phyloP scores from a whole-genome alignment of 805 yeast genomes.

The Cyberlindnera mrakii region DNA sequence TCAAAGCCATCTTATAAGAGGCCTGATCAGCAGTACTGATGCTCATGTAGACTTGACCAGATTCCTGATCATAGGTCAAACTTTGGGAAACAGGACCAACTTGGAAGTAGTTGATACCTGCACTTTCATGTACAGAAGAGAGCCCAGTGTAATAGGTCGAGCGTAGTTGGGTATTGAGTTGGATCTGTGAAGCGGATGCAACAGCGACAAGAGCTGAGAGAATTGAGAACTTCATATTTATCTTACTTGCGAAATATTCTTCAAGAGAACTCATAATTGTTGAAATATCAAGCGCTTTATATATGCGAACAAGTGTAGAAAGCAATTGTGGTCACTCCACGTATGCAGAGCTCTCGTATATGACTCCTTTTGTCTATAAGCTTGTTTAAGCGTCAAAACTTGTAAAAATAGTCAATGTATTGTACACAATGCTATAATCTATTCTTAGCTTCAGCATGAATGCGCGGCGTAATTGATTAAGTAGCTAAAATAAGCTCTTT shows the following conservation, averaged over 20 bases:
- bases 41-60: constrained; percentile 6
- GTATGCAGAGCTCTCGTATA: too few relatives aligned
- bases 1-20: constrained; percentile 4
- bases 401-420: too few relatives aligned
- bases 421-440: too few relatives aligned
- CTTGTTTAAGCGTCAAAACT: too few relatives aligned
- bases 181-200: constrained; percentile 3
- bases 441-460: too few relatives aligned
- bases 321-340: too few relatives aligned
- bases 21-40: not conserved
- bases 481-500: too few relatives aligned
- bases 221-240: constrained; percentile 6
- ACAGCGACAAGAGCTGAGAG: constrained; percentile 2
- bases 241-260: not conserved
- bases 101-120: constrained; percentile 16
- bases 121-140: constrained; percentile 17
- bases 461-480: too few relatives aligned
- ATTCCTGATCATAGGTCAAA: constrained; percentile 1
- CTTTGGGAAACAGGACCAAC: constrained; percentile 10
- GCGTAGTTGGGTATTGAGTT: not conserved
- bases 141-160: constrained; percentile 4
- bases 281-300: too few relatives aligned
- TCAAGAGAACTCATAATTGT: too few relatives aligned
- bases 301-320: too few relatives aligned
- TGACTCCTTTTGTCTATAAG: too few relatives aligned